Evolutionary conservation across 306 rosid species (phyloP), one percentile per base, ranked within the genome.

Genomic region (Castanospermum australe): DNA sequence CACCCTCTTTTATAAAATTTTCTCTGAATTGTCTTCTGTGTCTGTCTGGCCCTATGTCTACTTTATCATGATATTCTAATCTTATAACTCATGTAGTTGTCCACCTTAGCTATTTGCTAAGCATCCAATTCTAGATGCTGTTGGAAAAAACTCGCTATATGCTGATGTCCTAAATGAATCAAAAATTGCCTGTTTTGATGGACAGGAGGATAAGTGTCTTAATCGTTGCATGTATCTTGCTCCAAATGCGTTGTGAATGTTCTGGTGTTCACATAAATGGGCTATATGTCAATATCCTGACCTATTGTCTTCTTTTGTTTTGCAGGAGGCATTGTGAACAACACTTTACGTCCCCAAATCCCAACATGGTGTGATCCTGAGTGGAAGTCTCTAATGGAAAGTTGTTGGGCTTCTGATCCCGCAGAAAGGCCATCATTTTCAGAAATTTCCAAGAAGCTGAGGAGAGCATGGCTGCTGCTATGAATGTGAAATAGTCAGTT

Each of bases 321-420:
- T 70, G 24, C 86, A 93, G 99, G 99, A 73, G 98, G 99, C 76
- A 96, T 96, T 28, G 99, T 96, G 75, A 92, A 96, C 91, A 91
- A 88, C 82, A 64, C 83, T 3, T 87, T 96, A 59, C 97, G 98
- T 50, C 99, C 99, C 5, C 92, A 93, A 84, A 88, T 83, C 85
- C 99, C 98, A 38, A 73, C 96, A 3, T 93, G 99, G 99, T 96
- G 98, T 59, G 99, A 96, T 86, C 99, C 99, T 25, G 99, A 93
- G 86, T 96, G 99, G 99, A 96, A 91, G 85, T 82, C 97, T 78
- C 81, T 96, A 79, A 96, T 96, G 99, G 95, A 90, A 86, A 89
- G 92, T 85, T 87, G 93, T 78, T 96, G 99, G 99, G 91, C 93
- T 67, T 87, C 98, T 28, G 99, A 96, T 47, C 97, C 98, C 11